These are phyloP conservation scores for Pyricularia pennisetigena DNA, from an alignment of 2,329 filamentous ascomycete species.

Conservation along the genomic window DNA sequence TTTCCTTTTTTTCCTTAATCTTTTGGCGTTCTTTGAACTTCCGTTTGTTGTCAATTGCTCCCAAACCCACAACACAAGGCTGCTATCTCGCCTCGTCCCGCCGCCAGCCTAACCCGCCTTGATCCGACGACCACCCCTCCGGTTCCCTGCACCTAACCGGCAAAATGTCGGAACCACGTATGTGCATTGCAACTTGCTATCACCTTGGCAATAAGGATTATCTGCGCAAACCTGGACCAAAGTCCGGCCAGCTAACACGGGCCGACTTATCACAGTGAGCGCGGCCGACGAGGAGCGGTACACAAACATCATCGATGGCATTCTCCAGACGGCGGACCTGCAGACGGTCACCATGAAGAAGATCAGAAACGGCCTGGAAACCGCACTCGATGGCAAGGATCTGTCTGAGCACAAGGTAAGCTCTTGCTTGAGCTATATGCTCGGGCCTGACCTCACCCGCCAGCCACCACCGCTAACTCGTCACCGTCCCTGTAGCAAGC, in stretches of 20 bases:
- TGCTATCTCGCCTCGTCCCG: not conserved
- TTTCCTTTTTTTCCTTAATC: not conserved
- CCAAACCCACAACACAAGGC: not conserved
- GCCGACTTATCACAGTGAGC: constrained; percentile 27
- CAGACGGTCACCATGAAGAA: constrained; percentile 55
- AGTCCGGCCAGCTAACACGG: not conserved
- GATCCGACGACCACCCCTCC: not conserved
- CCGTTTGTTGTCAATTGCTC: not conserved
- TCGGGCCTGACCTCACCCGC: not conserved
- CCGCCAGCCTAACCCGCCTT: not conserved
- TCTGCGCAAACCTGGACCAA: not conserved
- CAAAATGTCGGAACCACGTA: constrained; percentile 5
- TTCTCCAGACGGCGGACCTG: constrained; percentile 47
- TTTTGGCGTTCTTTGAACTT: not conserved
- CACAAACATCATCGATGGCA: constrained; percentile 49
- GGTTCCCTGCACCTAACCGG: not conserved
- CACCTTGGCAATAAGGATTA: not conserved
- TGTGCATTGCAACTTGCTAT: not conserved
- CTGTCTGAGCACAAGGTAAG: constrained; percentile 48
- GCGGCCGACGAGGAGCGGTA: constrained; percentile 40
- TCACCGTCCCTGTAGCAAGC: constrained; percentile 37
- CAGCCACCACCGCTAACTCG: not conserved
- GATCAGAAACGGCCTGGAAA: constrained; percentile 47
- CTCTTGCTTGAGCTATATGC: not conserved
- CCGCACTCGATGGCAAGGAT: constrained; percentile 44